Evolutionary conservation across 495 filamentous ascomycete species (phyloP), one percentile per base, ranked within the genome.

Genomic region (Cryomyces minteri): DNA sequence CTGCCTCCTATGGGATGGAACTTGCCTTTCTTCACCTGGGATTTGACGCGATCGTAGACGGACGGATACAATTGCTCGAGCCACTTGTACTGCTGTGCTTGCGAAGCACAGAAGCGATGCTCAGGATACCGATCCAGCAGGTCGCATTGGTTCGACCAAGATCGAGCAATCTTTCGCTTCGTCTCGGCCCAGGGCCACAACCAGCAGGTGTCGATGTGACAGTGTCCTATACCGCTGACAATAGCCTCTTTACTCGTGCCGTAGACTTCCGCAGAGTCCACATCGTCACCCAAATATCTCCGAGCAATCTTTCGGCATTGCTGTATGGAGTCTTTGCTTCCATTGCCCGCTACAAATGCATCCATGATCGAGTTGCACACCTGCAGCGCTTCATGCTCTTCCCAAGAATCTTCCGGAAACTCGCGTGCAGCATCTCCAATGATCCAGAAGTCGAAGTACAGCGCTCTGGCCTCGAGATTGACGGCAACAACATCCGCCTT

Each of bases 141-240:
- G 54, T 88, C 79, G 58, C 87, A 94, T 58, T 98, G 90, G 57
- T 83, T 94, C 2, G 86, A 84, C 88, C 90, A 98, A 1, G 88
- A 95, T 18, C 90, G 76, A 28, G 84, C 90, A 5, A 95, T 79
- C 67, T 98, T 98, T 48, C 90, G 80, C 60, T 94, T 95, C 0
- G 90, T 98, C 68, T 98, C 90, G n/a, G 85, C 90, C 71, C 82
- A 96, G 3, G 90, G 90, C 90, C 90, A 98, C 7, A 98, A 67
- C 90, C 90, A 98, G 62, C 88, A 94, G 29, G 83, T 88, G 64
- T 92, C 90, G 51, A 98, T 98, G 58, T 98, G 90, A 53, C 90
- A 98, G 63, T 98, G 81, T 4, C 90, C 90, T 48, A 94, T 88
- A 14, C 75, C 90, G 54, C 77, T 87, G 14, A 95, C 85, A 41